Evolutionary conservation across 495 filamentous ascomycete species (phyloP).

Genomic region (Ramalina intermedia): DNA sequence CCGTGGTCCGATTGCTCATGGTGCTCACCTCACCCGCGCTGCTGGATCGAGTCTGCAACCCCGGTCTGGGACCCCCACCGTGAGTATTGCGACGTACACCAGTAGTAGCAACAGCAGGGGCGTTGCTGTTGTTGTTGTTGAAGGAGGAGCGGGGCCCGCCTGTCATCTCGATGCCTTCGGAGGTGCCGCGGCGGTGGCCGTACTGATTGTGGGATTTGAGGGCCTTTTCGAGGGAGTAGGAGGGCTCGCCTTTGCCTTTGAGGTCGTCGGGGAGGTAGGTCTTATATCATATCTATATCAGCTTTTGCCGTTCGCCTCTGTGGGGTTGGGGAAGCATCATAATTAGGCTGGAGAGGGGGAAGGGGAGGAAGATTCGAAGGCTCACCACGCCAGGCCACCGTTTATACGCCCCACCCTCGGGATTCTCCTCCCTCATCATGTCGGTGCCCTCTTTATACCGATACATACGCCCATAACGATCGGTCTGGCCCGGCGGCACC

Average conservation of each 20-base stretch:
- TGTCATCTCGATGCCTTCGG: conserved; percentile 4
- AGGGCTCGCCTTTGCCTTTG: conserved; percentile 70
- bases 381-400: conserved; percentile 54
- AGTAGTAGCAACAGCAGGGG: background rate
- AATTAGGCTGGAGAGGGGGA: background rate
- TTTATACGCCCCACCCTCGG: conserved; percentile 46
- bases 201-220: conserved; percentile 33
- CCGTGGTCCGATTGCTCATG: background rate
- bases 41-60: conserved; percentile 8
- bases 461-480: conserved; percentile 52
- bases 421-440: conserved; percentile 56
- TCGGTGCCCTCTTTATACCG: conserved; percentile 77
- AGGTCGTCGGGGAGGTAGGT: conserved; percentile 54
- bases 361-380: conserved; percentile 1
- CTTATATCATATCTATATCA: conserved; percentile 22
- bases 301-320: background rate
- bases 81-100: background rate
- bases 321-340: background rate
- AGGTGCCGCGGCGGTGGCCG: conserved; percentile 9
- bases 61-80: background rate
- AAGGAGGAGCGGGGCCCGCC: background rate
- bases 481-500: conserved; percentile 56
- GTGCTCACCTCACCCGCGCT: conserved; percentile 1
- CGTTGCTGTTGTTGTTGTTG: background rate
- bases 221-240: conserved; percentile 50